Base-by-base conservation (phyloP, 169 alveolate genomes). In the Eimeria nieschulzi region DNA sequence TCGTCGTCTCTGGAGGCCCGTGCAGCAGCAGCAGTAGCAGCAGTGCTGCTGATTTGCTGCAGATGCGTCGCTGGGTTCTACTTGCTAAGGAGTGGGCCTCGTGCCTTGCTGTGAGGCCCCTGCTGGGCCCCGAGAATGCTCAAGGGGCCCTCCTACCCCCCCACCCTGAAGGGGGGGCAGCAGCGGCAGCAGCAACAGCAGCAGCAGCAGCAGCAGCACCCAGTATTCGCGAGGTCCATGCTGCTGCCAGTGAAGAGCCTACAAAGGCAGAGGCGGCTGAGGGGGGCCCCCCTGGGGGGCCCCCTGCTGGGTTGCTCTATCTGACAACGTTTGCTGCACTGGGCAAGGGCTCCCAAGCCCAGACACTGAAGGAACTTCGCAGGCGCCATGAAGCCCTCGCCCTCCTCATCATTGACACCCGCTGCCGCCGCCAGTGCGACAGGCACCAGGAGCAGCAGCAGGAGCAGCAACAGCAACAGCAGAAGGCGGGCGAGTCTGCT, bases 171-270 rank as follows among this genome's bases (percentile, higher is more conserved):
- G 80, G 19, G 19, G 80, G n/a, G 26, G 7, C 80, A 71, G 21
- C 80, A 33, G n/a, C 46, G 5, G 80, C 80, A 71, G 80, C 80
- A 71, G 80, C 80, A 71, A 33, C 80, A 71, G 55, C 80, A 71
- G 55, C 80, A 21, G 80, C 51, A 71, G 80, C 54, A 33, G 80
- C 80, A 21, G 80, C 80, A 71, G 80, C 55, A 21, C 80, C 80
- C 46, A 71, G 80, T 15, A 23, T 19, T 53, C 2, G 56, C 55
- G 26, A 6, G 9, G 21, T 71, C 55, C 80, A 71, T 23, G 56
- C 80, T 13, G 21, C 80, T 71, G 80, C 80, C 17, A 19, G 55
- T 13, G 46, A 15, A 13, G 80, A 71, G 54, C 80, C 80, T 21
- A 21, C 26, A 7, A 15, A 23, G 2, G 9, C 80, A 23, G 9